phyloP scores from a whole-genome alignment of 768 basidiomycete genomes.

The Cubamyces lactineus region DNA sequence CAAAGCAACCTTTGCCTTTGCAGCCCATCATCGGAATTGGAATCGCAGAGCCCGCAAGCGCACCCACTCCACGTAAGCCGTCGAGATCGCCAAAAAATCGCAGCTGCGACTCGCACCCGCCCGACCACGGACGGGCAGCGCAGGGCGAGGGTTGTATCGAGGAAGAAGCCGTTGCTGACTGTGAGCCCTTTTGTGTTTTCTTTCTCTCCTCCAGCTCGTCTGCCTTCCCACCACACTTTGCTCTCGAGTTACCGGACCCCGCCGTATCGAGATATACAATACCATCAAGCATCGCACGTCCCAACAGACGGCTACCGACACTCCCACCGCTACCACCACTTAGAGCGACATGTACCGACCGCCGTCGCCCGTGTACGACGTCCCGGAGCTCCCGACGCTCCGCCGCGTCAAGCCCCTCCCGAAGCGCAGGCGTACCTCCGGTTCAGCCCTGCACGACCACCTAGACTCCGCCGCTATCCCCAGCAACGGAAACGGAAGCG shows the following conservation, averaged over 20 bases:
- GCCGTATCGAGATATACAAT: too few relatives aligned
- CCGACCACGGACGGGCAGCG: background rate
- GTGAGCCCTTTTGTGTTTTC: slow-evolving; percentile 2
- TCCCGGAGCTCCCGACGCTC: slow-evolving; percentile 60
- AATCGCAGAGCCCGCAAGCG: background rate
- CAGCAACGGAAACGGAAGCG: slow-evolving; percentile 29
- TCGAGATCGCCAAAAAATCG: slow-evolving; percentile 15
- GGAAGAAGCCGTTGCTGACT: slow-evolving; percentile 4
- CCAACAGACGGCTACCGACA: too few relatives aligned
- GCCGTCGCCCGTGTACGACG: slow-evolving; percentile 64
- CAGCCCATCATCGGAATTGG: too few relatives aligned
- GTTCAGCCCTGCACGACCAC: slow-evolving; percentile 23
- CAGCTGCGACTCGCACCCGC: background rate
- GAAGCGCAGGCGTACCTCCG: slow-evolving; percentile 67
- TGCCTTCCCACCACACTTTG: background rate
- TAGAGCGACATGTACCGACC: slow-evolving; percentile 52
- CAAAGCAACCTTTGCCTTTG: too few relatives aligned
- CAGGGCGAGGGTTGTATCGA: background rate
- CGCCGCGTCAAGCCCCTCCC: slow-evolving; percentile 79
- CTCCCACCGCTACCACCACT: too few relatives aligned
- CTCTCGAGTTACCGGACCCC: too few relatives aligned
- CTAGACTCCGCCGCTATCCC: background rate
- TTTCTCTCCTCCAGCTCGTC: slow-evolving; percentile 11
- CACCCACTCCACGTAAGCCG: slow-evolving; percentile 15
- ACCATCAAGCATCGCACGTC: too few relatives aligned